Evolutionary conservation across 1,284 basidiomycete species (phyloP), one percentile per base, ranked within the genome.

Genomic region (Ceratorhiza oryzae-sativae): DNA sequence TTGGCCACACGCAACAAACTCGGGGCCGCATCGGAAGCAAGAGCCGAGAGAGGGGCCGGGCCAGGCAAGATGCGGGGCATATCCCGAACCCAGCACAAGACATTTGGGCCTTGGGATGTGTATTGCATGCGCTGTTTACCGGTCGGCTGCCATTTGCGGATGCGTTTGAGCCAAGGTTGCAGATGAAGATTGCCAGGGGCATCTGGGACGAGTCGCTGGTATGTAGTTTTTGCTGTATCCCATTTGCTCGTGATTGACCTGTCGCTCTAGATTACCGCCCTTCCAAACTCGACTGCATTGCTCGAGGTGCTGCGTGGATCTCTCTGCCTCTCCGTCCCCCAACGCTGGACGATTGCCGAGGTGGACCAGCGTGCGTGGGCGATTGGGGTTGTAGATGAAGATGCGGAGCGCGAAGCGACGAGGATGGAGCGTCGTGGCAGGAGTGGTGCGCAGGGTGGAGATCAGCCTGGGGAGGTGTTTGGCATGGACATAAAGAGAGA

Each of bases 71-170:
- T 4, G 51, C 20, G 15, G 72, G 79, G 15, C 76, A 80, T 77
- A 77, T 79, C 73, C 80, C 85, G 5, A 79, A 87, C 76, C 87
- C 90, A n/a, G 87, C 91, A 0, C 92, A 94, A 78, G 95, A 98
- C 76, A 89, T 97, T 39, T 98, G 95, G 95, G 95, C 95, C 0
- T 81, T 97, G 1, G 95, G 95, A 0, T 89, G 95, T 63, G 86
- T 97, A 76, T 86, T 97, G 0, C 93, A 94, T 77, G 88, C 90
- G 3, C 84, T 97, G 2, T 84, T 97, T 34, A 90, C 89, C 0
- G 94, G 93, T 1, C 83, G 84, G 34, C 82, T 97, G 2, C 95
- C 95, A 0, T 97, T 97, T 79, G 82, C 79, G 34, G 95, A 98
- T 80, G 82, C 90, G 0, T 98, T 93, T 78, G 95, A 97, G 79